Evolutionary conservation across 805 yeast species (phyloP).

Genomic region (Tetrapisispora arboricola): DNA sequence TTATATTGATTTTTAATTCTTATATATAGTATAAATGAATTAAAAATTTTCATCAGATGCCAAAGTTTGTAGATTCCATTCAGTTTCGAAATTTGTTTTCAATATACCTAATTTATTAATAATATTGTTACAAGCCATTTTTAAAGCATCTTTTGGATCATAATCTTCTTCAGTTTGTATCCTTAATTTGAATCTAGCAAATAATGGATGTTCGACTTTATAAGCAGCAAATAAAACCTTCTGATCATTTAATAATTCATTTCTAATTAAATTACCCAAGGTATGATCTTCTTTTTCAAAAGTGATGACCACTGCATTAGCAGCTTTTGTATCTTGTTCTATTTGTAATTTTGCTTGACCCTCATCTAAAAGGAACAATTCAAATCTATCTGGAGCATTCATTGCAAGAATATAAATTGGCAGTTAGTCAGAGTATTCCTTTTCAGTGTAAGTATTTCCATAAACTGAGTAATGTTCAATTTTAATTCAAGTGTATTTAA

Average conservation of each 20-base stretch:
- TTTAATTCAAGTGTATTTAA: too few species aligned
- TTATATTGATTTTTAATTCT: neutral
- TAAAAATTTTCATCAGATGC: slow-evolving; percentile 35
- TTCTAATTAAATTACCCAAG: slow-evolving; percentile 77
- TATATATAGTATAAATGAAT: neutral
- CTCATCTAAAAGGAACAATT: slow-evolving; percentile 91
- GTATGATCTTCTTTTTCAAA: slow-evolving; percentile 98
- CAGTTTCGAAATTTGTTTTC: slow-evolving; percentile 72
- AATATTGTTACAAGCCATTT: slow-evolving; percentile 76
- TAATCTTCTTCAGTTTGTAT: slow-evolving; percentile 94
- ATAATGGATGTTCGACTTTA: slow-evolving; percentile 94
- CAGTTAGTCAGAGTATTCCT: too few species aligned
- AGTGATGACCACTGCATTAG: slow-evolving; percentile 85
- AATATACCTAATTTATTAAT: slow-evolving; percentile 69
- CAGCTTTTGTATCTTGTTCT: slow-evolving; percentile 89
- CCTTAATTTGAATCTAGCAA: slow-evolving; percentile 89
- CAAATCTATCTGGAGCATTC: slow-evolving; percentile 99
- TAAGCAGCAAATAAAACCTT: slow-evolving; percentile 94
- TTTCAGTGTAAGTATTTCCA: too few species aligned
- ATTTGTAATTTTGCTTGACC: slow-evolving; percentile 89
- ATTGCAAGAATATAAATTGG: too few species aligned
- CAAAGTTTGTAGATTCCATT: slow-evolving; percentile 83
- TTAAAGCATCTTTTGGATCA: slow-evolving; percentile 81
- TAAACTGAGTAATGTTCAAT: too few species aligned
- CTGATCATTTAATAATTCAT: slow-evolving; percentile 76